These are phyloP conservation scores for Zygotorulaspora chibaensis DNA, from an alignment of 805 yeast species.

Conservation along the genomic window DNA sequence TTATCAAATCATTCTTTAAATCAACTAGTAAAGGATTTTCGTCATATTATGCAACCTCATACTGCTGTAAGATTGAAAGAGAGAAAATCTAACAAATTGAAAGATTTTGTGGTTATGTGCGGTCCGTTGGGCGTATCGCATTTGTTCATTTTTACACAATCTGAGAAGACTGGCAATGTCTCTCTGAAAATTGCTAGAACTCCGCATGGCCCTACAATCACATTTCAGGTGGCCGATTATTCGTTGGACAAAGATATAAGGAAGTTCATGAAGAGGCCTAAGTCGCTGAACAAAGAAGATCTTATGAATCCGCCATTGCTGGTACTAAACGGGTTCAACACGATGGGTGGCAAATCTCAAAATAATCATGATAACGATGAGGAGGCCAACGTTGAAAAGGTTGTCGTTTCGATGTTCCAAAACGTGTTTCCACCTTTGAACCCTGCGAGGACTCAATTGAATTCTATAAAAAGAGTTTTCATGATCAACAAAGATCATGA, in stretches of 20 bases:
- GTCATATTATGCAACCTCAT: constrained; percentile 92
- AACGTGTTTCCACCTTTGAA: constrained; percentile 93
- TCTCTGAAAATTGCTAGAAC: constrained; percentile 79
- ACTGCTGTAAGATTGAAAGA: constrained; percentile 88
- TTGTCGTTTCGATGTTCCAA: constrained; percentile 85
- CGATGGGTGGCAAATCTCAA: constrained; percentile 13
- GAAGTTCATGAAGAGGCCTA: constrained; percentile 67
- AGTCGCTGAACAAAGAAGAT: constrained; percentile 67
- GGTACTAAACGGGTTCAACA: constrained; percentile 83
- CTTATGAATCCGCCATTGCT: constrained; percentile 78
- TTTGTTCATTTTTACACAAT: constrained; percentile 79
- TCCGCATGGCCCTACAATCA: constrained; percentile 92
- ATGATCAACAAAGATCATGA: constrained; percentile 70
- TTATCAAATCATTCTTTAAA: constrained; percentile 68
- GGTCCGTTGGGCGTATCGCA: constrained; percentile 94
- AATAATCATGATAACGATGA: constrained; percentile 11
- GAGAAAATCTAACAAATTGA: constrained; percentile 78
- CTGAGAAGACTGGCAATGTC: constrained; percentile 70
- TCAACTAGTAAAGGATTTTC: constrained; percentile 81
- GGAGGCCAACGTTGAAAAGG: constrained; percentile 62
- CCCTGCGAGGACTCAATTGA: constrained; percentile 73
- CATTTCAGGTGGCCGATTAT: constrained; percentile 72
- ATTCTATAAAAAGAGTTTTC: constrained; percentile 75
- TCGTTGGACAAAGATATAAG: constrained; percentile 79
- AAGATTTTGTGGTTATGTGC: constrained; percentile 96